These are phyloP conservation scores for Kodamaea plutei DNA, from an alignment of 1,139 yeast genomes.

Conservation along the genomic window DNA sequence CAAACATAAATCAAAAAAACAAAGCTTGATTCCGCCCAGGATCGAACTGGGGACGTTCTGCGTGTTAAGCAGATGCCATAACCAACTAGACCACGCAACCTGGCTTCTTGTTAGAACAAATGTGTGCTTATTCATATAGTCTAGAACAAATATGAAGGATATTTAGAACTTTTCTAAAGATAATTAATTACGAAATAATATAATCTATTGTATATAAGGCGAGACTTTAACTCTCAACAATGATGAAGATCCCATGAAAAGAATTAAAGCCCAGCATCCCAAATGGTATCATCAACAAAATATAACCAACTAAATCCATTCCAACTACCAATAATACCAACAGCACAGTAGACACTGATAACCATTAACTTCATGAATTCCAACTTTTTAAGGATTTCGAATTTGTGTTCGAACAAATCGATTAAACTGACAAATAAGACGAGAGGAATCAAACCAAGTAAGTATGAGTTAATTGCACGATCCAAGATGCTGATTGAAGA, in stretches of 20 bases:
- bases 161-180: neutral
- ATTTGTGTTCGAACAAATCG: conserved; percentile 53
- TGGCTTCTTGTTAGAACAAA: neutral
- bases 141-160: neutral
- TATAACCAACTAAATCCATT: conserved; percentile 84
- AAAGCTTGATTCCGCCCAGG: conserved; percentile 90
- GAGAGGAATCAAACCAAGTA: conserved; percentile 65
- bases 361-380: conserved; percentile 79
- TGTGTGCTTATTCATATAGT: neutral
- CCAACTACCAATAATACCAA: conserved; percentile 88
- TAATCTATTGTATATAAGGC: no score
- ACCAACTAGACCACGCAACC: conserved; percentile 93
- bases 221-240: no score
- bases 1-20: conserved; percentile 14
- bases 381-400: conserved; percentile 45
- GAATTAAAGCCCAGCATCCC: no score
- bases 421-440: conserved; percentile 51
- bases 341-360: conserved; percentile 78
- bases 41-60: conserved; percentile 99
- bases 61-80: conserved; percentile 99
- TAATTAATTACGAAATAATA: no score
- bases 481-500: conserved; percentile 56
- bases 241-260: no score
- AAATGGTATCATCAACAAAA: conserved; percentile 78
- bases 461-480: conserved; percentile 63